Percentiles rank a stretch among this genome's conserved stretches.
These are phyloP conservation scores for Clonostachys byssicola DNA, from an alignment of 2,329 filamentous ascomycete genomes.

Conservation along the genomic window DNA sequence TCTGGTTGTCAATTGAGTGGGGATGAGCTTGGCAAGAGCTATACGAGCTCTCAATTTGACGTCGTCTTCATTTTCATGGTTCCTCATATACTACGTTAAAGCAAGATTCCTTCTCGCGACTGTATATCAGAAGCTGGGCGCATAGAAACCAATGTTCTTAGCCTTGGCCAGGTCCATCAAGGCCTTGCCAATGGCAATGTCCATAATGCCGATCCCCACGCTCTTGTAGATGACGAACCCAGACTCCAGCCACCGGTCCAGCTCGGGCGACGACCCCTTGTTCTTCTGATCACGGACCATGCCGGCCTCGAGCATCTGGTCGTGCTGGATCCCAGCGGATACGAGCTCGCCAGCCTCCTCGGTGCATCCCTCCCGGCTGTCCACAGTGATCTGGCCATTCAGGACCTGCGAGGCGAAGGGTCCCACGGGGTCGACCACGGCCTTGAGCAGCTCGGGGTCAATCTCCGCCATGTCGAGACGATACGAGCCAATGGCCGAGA, in stretches of 20 bases:
- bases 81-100: too few species aligned
- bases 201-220: conserved; percentile 65
- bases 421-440: conserved; percentile 8
- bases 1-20: too few species aligned
- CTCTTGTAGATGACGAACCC: conserved; percentile 69
- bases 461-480: conserved; percentile 24
- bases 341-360: conserved; percentile 24
- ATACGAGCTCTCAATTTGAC: too few species aligned
- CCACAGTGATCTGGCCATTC: background rate
- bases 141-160: conserved; percentile 39
- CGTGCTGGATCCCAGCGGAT: conserved; percentile 11
- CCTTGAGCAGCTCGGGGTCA: conserved; percentile 16
- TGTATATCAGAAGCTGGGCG: too few species aligned
- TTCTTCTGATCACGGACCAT: conserved; percentile 56
- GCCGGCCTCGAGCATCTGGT: conserved; percentile 35
- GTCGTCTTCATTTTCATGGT: too few species aligned
- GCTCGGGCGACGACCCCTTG: conserved; percentile 25
- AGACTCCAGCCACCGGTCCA: conserved; percentile 55
- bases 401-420: background rate
- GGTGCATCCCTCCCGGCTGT: conserved; percentile 1
- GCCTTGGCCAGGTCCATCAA: conserved; percentile 51
- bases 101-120: too few species aligned
- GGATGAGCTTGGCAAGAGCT: too few species aligned
- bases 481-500: conserved; percentile 23
- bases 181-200: conserved; percentile 58